phyloP scores from a whole-genome alignment of 108 stramenopile species.

The Aurantiochytrium sp. region DNA sequence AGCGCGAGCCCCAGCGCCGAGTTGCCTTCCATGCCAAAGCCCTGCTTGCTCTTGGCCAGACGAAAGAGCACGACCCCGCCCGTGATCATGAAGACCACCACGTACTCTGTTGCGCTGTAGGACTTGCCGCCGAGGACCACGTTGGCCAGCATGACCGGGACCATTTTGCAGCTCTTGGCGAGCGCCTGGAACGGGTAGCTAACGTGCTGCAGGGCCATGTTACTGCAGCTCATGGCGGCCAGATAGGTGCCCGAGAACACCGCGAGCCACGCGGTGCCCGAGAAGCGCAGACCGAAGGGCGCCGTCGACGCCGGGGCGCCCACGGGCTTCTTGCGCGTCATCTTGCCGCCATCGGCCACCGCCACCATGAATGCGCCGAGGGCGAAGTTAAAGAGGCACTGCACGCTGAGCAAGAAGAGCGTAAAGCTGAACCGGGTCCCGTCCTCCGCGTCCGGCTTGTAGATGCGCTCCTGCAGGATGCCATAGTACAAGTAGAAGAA shows the following conservation, averaged over 20 bases:
- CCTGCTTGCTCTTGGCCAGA: slow-evolving; percentile 54
- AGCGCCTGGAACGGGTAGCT: slow-evolving; percentile 79
- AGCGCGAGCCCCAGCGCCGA: slow-evolving; percentile 57
- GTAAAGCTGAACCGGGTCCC: slow-evolving; percentile 69
- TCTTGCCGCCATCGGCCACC: background rate
- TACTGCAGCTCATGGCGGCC: slow-evolving; percentile 65
- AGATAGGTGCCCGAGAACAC: slow-evolving; percentile 15
- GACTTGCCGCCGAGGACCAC: slow-evolving; percentile 32
- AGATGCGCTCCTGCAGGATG: slow-evolving; percentile 32
- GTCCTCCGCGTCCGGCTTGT: slow-evolving; percentile 55
- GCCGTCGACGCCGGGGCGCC: background rate
- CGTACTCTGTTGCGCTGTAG: slow-evolving; percentile 54
- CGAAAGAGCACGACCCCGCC: slow-evolving; percentile 66
- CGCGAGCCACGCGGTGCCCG: background rate
- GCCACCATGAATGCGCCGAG: slow-evolving; percentile 30
- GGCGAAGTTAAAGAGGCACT: slow-evolving; percentile 50
- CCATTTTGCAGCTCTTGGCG: slow-evolving; percentile 84
- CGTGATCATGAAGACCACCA: slow-evolving; percentile 55
- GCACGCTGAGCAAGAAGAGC: slow-evolving; percentile 50
- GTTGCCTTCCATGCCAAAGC: slow-evolving; percentile 27
- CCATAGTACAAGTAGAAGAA: slow-evolving; percentile 35
- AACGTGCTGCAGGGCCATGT: slow-evolving; percentile 62
- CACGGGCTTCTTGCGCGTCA: background rate
- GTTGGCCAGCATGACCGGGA: slow-evolving; percentile 61
- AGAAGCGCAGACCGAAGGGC: background rate